phyloP scores from a whole-genome alignment of 2,329 filamentous ascomycete genomes.

The Aspergillus puulaauensis region DNA sequence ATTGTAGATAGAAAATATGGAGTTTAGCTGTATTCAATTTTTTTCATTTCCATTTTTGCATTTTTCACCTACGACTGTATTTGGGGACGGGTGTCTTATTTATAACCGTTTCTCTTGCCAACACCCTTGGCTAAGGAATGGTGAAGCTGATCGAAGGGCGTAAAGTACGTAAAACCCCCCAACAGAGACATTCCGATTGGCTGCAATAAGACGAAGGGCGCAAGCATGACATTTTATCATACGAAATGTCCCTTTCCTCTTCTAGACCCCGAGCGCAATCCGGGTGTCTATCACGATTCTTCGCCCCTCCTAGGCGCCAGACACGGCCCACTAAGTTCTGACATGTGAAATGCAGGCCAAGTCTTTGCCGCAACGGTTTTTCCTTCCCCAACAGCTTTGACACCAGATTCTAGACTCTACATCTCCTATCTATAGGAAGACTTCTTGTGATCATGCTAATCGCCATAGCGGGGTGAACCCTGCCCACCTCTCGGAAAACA shows the following conservation, averaged over 20 bases:
- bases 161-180: neutral
- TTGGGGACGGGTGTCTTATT: neutral
- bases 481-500: neutral
- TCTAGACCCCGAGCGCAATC: neutral
- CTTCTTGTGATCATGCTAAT: neutral
- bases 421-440: neutral
- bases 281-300: neutral
- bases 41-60: neutral
- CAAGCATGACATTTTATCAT: neutral
- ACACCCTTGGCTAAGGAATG: neutral
- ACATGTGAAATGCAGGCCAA: slow-evolving; percentile 10
- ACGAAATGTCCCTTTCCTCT: too few relatives aligned
- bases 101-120: neutral
- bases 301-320: neutral
- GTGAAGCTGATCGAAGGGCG: neutral
- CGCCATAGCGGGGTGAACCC: slow-evolving; percentile 1
- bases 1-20: neutral
- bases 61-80: neutral
- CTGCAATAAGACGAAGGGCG: neutral
- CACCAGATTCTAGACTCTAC: neutral
- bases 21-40: neutral
- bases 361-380: neutral
- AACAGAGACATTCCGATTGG: neutral
- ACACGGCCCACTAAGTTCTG: neutral
- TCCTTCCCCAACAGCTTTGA: neutral